These are phyloP conservation scores for Phoma herbarum DNA, from an alignment of 2,329 filamentous ascomycete genomes.

Conservation along the genomic window DNA sequence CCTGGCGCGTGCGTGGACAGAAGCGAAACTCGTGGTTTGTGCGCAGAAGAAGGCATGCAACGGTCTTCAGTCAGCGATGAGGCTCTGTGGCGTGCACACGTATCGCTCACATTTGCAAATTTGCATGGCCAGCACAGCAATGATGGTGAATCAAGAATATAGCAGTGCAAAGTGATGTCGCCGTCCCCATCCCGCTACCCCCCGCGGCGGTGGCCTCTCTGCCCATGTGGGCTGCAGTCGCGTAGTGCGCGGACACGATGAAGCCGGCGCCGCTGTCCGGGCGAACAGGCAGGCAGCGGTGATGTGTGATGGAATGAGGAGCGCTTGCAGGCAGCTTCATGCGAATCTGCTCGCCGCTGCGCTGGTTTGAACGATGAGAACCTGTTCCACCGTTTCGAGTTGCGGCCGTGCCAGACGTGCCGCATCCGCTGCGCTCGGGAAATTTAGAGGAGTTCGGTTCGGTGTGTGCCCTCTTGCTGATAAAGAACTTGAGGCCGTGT, in stretches of 20 bases:
- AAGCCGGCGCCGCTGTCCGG: slow-evolving; percentile 20
- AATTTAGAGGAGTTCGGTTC: slow-evolving; percentile 21
- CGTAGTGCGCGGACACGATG: slow-evolving; percentile 15
- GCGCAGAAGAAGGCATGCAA: slow-evolving; percentile 9
- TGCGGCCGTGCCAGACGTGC: slow-evolving; percentile 34
- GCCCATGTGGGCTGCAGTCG: slow-evolving; percentile 20
- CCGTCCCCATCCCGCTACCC: slow-evolving; percentile 7
- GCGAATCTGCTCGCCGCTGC: slow-evolving; percentile 2
- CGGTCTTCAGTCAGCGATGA: slow-evolving; percentile 9
- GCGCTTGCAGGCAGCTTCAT: slow-evolving; percentile 16
- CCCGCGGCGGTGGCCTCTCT: slow-evolving; percentile 14
- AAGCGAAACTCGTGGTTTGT: slow-evolving; percentile 20
- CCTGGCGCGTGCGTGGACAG: slow-evolving; percentile 20
- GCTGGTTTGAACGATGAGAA: slow-evolving; percentile 15
- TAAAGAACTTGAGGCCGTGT: slow-evolving; percentile 29
- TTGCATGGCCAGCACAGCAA: slow-evolving; percentile 5
- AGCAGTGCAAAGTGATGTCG: slow-evolving; percentile 13
- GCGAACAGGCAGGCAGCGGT: slow-evolving; percentile 18
- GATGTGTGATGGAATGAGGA: slow-evolving; percentile 20
- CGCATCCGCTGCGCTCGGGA: slow-evolving; percentile 32
- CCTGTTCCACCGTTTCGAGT: slow-evolving; percentile 39
- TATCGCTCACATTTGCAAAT: neutral
- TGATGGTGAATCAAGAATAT: neutral
- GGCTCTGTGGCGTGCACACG: slow-evolving; percentile 10
- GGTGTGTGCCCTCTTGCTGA: slow-evolving; percentile 20